Conservation (phyloP, 1,284 basidiomycete species). For the Cryptococcus jaspeensis region DNA sequence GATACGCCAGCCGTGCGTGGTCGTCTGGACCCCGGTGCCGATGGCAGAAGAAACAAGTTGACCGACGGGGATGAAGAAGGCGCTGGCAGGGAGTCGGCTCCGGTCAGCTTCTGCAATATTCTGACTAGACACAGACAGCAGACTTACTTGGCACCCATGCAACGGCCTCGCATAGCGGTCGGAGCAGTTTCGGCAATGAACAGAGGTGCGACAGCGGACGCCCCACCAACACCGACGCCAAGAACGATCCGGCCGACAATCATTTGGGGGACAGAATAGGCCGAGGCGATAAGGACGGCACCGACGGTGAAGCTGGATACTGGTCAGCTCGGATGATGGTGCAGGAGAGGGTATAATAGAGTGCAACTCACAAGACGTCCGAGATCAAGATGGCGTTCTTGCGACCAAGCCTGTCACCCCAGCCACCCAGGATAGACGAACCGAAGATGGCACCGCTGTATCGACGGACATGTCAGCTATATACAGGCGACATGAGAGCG, state of each 20-base stretch:
- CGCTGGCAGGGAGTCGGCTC: slow-evolving; percentile 18
- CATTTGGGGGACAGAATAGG: slow-evolving; percentile 34
- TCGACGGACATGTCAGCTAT: no score
- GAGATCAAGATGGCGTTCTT: slow-evolving; percentile 22
- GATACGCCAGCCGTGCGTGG: slow-evolving; percentile 20
- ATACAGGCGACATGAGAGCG: no score
- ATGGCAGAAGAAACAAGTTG: slow-evolving; percentile 43
- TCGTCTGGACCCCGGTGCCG: slow-evolving; percentile 29
- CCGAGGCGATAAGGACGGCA: slow-evolving; percentile 43
- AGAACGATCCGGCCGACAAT: slow-evolving; percentile 45
- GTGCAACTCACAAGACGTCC: slow-evolving; percentile 19
- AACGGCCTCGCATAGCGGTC: slow-evolving; percentile 39
- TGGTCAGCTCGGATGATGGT: no score
- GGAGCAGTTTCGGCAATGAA: slow-evolving; percentile 47
- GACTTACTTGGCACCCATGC: slow-evolving; percentile 20
- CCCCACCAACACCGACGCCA: slow-evolving; percentile 46
- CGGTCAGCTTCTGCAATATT: not conserved
- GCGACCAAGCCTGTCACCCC: slow-evolving; percentile 20
- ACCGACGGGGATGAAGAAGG: slow-evolving; percentile 44
- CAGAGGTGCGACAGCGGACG: slow-evolving; percentile 19
- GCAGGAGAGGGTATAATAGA: no score
- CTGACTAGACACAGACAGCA: not conserved
- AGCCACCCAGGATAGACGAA: slow-evolving; percentile 13
- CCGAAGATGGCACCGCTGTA: slow-evolving; percentile 27
- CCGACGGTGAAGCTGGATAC: slow-evolving; percentile 31